A percentile compares a stretch with the other conserved stretches of the same genome.
Conservation (phyloP, 164 flowering plant species). For the Vitis riparia region DNA sequence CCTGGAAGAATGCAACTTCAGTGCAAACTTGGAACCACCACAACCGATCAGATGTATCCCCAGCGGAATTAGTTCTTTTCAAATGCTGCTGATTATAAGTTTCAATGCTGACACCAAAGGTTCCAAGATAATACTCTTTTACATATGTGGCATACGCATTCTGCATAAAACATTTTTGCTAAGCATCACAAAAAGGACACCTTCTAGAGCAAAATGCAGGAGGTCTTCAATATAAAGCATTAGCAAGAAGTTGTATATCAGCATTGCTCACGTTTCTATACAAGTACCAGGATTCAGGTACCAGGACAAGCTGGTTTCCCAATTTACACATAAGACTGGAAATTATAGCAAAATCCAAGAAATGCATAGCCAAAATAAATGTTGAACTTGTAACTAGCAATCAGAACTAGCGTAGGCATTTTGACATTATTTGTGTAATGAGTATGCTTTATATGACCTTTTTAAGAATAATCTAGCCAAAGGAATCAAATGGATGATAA, state of each 20-base stretch:
- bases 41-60: conserved; percentile 53
- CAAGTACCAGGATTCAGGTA: not conserved
- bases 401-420: not conserved
- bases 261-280: not conserved
- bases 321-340: not conserved
- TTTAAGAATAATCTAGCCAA: not conserved
- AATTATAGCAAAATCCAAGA: not conserved
- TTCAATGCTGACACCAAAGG: conserved; percentile 44
- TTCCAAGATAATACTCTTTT: conserved; percentile 56
- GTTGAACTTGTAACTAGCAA: not conserved
- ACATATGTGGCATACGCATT: conserved; percentile 81
- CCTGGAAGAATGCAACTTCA: conserved; percentile 97
- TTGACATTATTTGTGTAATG: not conserved
- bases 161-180: conserved; percentile 40
- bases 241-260: not conserved
- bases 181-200: not conserved
- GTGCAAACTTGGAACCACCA: conserved; percentile 99
- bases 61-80: conserved; percentile 48
- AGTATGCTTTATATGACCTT: not conserved
- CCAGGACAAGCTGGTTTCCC: not conserved
- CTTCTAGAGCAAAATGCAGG: not conserved
- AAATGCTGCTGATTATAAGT: conserved; percentile 66
- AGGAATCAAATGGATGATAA: not conserved
- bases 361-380: not conserved
- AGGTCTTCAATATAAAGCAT: not conserved